Evolutionary conservation across 2,329 filamentous ascomycete genomes (phyloP).

Genomic region (Ophiocordyceps camponoti-floridani): DNA sequence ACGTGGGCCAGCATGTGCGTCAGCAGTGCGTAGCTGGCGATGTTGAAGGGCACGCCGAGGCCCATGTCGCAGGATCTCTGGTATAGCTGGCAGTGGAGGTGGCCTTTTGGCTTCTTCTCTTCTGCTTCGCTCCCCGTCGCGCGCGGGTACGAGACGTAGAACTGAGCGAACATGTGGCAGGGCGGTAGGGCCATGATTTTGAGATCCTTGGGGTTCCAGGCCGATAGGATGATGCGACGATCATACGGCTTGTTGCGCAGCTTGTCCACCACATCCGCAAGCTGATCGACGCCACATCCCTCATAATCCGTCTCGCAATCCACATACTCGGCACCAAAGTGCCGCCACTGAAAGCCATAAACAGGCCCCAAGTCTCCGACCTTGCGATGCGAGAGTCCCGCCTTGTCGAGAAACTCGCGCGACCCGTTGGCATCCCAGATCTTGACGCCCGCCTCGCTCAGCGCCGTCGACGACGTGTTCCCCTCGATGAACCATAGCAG

Average conservation of each 20-base stretch:
- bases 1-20: slow-evolving; percentile 91
- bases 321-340: slow-evolving; percentile 84
- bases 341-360: slow-evolving; percentile 97
- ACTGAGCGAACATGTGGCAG: slow-evolving; percentile 96
- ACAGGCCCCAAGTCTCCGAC: slow-evolving; percentile 87
- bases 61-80: slow-evolving; percentile 96
- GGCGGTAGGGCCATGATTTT: slow-evolving; percentile 81
- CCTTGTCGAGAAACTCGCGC: slow-evolving; percentile 71
- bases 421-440: slow-evolving; percentile 98
- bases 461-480: slow-evolving; percentile 58
- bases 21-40: slow-evolving; percentile 80
- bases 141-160: slow-evolving; percentile 65
- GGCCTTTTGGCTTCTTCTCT: slow-evolving; percentile 34
- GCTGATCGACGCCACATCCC: slow-evolving; percentile 80
- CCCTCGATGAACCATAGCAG: slow-evolving; percentile 92
- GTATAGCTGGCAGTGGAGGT: slow-evolving; percentile 77
- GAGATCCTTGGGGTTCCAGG: slow-evolving; percentile 85
- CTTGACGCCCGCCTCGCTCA: slow-evolving; percentile 68
- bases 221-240: slow-evolving; percentile 71
- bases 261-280: slow-evolving; percentile 79
- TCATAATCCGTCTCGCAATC: slow-evolving; percentile 67
- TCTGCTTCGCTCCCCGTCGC: slow-evolving; percentile 10
- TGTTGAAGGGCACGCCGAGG: slow-evolving; percentile 93
- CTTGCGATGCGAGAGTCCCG: slow-evolving; percentile 65
- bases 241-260: slow-evolving; percentile 73